A percentile compares a stretch with the other conserved stretches of the same genome.
Conservation (phyloP, 768 basidiomycete genomes). For the Galerina marginata region DNA sequence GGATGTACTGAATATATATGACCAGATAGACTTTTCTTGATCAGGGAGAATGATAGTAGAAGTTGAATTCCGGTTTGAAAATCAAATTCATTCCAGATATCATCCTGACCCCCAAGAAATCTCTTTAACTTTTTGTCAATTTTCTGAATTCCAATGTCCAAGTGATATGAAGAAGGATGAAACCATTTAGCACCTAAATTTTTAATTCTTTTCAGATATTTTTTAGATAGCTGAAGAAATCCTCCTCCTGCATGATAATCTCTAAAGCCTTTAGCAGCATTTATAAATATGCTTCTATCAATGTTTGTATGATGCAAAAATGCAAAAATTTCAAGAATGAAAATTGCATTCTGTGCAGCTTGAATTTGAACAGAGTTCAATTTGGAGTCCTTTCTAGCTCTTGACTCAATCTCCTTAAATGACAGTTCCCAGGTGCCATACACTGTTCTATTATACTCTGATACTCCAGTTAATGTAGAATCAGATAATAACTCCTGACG, state of each 20-base stretch:
- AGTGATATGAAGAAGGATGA: too few relatives aligned
- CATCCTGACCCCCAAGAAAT: background rate
- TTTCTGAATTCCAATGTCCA: background rate
- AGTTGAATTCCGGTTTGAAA: constrained; percentile 23
- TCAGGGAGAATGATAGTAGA: constrained; percentile 21
- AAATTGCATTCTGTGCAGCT: constrained; percentile 19
- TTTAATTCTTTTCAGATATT: too few relatives aligned
- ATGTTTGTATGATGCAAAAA: constrained; percentile 25
- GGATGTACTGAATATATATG: constrained; percentile 8
- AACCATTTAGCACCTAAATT: too few relatives aligned
- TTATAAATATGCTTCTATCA: constrained; percentile 12
- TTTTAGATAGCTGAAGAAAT: background rate
- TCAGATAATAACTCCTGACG: constrained; percentile 12
- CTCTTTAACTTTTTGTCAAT: background rate
- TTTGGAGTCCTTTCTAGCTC: background rate
- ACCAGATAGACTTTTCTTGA: constrained; percentile 5
- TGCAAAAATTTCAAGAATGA: constrained; percentile 19
- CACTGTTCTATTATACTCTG: constrained; percentile 18
- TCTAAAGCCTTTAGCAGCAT: constrained; percentile 3
- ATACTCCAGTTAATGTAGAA: constrained; percentile 12
- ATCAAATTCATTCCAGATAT: constrained; percentile 16
- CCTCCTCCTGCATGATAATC: background rate
- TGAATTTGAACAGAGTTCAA: background rate
- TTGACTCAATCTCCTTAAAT: constrained; percentile 18
- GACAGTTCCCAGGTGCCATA: constrained; percentile 27